Evolutionary conservation across 768 basidiomycete genomes (phyloP).

Genomic region (Pleurotus salmoneostramineus): DNA sequence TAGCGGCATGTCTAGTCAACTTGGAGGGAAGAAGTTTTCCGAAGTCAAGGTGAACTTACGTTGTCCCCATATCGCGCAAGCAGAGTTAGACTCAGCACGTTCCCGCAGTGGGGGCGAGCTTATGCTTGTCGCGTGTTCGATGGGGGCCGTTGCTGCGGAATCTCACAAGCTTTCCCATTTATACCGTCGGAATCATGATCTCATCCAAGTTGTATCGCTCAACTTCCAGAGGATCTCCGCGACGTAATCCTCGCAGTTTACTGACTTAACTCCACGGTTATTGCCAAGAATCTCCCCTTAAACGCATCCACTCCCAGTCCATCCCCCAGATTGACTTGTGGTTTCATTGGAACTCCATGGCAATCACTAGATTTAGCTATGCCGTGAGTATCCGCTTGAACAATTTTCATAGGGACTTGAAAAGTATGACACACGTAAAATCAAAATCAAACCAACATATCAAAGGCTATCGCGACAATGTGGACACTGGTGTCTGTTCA

Average conservation of each 20-base stretch:
- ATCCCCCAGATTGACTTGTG: background rate
- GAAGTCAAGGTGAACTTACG: background rate
- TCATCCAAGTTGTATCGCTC: background rate
- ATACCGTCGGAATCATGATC: background rate
- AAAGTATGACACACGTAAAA: too few relatives aligned
- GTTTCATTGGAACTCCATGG: background rate
- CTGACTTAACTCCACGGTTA: conserved; percentile 1
- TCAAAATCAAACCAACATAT: too few relatives aligned
- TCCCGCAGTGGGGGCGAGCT: background rate
- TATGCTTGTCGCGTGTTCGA: background rate
- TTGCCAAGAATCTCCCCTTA: background rate
- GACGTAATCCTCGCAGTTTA: background rate
- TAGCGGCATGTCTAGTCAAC: background rate
- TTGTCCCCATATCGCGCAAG: background rate
- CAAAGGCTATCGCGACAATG: too few relatives aligned
- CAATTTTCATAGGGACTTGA: too few relatives aligned
- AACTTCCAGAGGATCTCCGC: background rate
- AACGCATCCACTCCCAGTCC: background rate
- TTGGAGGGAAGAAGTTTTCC: background rate
- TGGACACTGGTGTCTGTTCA: too few relatives aligned
- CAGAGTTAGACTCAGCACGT: background rate
- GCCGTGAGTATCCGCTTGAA: too few relatives aligned
- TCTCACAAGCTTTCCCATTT: background rate
- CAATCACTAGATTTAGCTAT: too few relatives aligned
- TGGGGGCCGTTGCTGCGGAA: background rate